Evolutionary conservation across 345 rosid genomes (phyloP).

Genomic region (Mallotus nudiflorus): DNA sequence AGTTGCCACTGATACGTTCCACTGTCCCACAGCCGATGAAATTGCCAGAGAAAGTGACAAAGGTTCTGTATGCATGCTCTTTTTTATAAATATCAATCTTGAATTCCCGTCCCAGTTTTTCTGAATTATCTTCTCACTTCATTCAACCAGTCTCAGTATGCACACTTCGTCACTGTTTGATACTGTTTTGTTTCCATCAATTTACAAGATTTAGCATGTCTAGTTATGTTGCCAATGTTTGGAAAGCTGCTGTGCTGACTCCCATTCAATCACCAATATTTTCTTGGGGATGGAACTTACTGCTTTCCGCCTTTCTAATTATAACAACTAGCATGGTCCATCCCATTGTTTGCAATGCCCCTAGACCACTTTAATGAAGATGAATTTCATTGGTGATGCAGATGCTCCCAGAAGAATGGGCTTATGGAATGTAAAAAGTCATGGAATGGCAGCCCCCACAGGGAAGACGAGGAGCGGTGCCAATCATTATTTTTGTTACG

Average conservation of each 20-base stretch:
- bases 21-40: background rate
- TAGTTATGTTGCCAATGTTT: background rate
- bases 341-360: background rate
- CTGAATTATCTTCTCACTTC: background rate
- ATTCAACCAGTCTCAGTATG: background rate
- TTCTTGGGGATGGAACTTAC: too few species aligned
- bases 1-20: conserved; percentile 5
- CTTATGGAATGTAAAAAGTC: background rate
- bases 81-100: background rate
- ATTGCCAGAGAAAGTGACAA: background rate
- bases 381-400: conserved; percentile 3
- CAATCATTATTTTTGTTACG: background rate
- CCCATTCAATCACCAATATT: background rate
- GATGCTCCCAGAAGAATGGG: conserved; percentile 3
- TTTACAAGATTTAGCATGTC: background rate
- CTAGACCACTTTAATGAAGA: background rate
- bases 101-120: background rate
- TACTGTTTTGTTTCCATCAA: background rate
- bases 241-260: background rate
- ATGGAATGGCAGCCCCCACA: background rate
- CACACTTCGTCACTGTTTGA: background rate
- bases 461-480: background rate
- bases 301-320: background rate
- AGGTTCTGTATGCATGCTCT: background rate
- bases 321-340: background rate